Evolutionary conservation across 2,329 filamentous ascomycete species (phyloP), one percentile per base, ranked within the genome.

Genomic region (Neospermospora avenae): DNA sequence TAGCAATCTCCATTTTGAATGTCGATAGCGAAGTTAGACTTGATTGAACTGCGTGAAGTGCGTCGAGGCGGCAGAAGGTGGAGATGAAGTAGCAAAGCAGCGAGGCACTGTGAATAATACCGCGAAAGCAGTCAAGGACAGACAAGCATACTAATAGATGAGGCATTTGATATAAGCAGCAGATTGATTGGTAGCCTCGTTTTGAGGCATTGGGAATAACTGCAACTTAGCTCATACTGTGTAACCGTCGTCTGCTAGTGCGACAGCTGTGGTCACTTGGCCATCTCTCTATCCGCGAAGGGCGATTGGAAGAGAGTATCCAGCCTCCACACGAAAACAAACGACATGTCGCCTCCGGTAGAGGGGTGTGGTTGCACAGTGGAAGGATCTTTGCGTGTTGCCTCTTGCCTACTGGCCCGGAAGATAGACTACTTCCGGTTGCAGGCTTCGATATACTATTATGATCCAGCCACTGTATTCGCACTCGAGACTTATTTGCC

Each of bases 101-200:
- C 45, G 45, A 51, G 55, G 45, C 45, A 58, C 34, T 16, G 20
- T 52, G 35, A 52, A 22, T 28, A 58, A 58, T 44, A 44, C 42
- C 6, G 55, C 16, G 31, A 58, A 58, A 52, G 55, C 45, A 44
- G 45, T 52, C 22, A 58, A 58, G 45, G 45, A 58, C 39, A 58
- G 6, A 52, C 22, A 57, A 49, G 34, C 49, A 53, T 53, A 53
- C 22, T 16, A 53, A 53, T 53, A 49, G 42, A 48, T 45, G 46
- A 51, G 20, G 28, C 28, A 31, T 31, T 31, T 31, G 28, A 31
- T 31, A 18, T 42, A 31, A 44, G 34, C 45, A 52, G 55, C 34
- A 24, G 45, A 58, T 58, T 58, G 45, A 58, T 58, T 52, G 45
- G 55, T 52, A 58, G 55, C 55, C 55, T 58, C 45, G 28, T 58